Percentiles rank a stretch among this genome's conserved stretches.
These are phyloP conservation scores for Venturia aucupariae DNA, from an alignment of 2,329 filamentous ascomycete genomes.

Conservation along the genomic window DNA sequence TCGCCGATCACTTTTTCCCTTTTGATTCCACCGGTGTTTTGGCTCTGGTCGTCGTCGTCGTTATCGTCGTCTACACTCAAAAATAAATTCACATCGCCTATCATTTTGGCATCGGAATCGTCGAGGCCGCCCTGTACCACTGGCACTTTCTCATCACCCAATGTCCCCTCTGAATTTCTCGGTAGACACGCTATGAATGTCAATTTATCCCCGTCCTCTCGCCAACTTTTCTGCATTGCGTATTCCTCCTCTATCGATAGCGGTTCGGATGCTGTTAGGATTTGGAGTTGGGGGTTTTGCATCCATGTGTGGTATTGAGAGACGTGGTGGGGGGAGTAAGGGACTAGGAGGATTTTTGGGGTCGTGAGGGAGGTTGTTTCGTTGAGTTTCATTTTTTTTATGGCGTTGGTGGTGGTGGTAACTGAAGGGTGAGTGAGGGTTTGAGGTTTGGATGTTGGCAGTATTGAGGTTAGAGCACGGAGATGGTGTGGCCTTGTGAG, in stretches of 20 bases:
- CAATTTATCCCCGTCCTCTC: conserved; percentile 71
- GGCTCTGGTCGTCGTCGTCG: conserved; percentile 12
- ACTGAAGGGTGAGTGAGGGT: no score
- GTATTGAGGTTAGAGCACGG: no score
- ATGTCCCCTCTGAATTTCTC: conserved; percentile 24
- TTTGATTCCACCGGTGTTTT: background rate
- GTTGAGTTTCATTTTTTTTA: background rate
- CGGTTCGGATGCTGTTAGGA: conserved; percentile 79
- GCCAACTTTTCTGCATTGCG: conserved; percentile 84
- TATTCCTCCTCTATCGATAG: conserved; percentile 75
- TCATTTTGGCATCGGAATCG: conserved; percentile 22
- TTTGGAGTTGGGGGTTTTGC: conserved; percentile 67
- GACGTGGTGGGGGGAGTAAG: conserved; percentile 76
- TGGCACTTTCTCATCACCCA: background rate
- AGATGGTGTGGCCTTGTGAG: no score
- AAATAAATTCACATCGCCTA: conserved; percentile 56
- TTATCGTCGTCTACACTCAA: conserved; percentile 44
- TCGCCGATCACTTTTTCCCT: conserved; percentile 49
- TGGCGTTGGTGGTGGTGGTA: background rate
- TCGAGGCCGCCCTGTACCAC: conserved; percentile 29
- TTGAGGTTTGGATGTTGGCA: no score
- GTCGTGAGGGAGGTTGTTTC: background rate
- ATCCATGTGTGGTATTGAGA: conserved; percentile 83
- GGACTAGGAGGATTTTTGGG: conserved; percentile 49
- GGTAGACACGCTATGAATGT: conserved; percentile 74